Evolutionary conservation across 1,139 yeast genomes (phyloP).

Genomic region (Candida mesenterica): DNA sequence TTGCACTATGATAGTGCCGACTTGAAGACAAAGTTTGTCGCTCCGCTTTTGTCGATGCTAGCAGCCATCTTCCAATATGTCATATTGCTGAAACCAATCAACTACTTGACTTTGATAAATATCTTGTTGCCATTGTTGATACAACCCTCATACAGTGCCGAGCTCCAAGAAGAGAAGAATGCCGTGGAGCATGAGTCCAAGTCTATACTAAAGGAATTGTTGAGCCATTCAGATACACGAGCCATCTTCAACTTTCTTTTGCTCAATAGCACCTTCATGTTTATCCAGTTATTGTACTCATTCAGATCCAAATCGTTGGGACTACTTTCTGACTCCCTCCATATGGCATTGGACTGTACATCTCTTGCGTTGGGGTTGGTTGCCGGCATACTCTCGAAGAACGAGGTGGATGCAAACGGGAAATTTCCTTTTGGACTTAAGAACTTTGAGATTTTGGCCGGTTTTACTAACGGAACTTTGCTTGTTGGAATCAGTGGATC

Average conservation of each 20-base stretch:
- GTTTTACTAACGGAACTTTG: slow-evolving; percentile 90
- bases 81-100: slow-evolving; percentile 15
- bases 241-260: slow-evolving; percentile 86
- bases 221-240: slow-evolving; percentile 70
- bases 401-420: slow-evolving; percentile 51
- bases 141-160: slow-evolving; percentile 13
- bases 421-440: slow-evolving; percentile 84
- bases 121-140: slow-evolving; percentile 19
- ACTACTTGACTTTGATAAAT: slow-evolving; percentile 12
- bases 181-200: slow-evolving; percentile 7
- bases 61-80: slow-evolving; percentile 23
- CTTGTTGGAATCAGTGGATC: slow-evolving; percentile 87
- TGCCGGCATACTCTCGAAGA: slow-evolving; percentile 65
- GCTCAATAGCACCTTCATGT: slow-evolving; percentile 88
- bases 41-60: slow-evolving; percentile 20
- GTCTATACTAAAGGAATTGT: slow-evolving; percentile 30
- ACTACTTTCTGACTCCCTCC: slow-evolving; percentile 85
- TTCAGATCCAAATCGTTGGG: slow-evolving; percentile 92
- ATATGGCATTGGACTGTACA: slow-evolving; percentile 93
- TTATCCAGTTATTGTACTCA: slow-evolving; percentile 86
- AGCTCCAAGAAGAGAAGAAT: slow-evolving; percentile 2
- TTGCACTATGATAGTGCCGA: slow-evolving; percentile 21
- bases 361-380: slow-evolving; percentile 86
- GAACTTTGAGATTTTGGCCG: slow-evolving; percentile 87
- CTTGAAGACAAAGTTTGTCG: slow-evolving; percentile 18